These are phyloP conservation scores for Colletotrichum tamarilloi DNA, from an alignment of 2,329 filamentous ascomycete species.

Conservation along the genomic window DNA sequence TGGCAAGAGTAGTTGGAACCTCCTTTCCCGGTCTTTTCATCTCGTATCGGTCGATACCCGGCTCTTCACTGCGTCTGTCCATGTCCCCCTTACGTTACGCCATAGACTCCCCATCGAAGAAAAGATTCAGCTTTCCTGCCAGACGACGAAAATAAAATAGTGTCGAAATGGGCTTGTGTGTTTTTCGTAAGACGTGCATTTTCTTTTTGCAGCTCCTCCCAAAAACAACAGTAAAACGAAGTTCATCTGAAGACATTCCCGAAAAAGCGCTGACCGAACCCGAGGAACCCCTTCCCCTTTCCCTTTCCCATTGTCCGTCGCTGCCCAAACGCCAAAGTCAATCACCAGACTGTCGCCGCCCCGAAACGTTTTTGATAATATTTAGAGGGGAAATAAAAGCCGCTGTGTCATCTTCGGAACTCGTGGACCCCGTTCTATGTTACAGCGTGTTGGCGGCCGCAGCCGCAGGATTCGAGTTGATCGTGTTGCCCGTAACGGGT, in stretches of 20 bases:
- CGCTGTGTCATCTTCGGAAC: not conserved
- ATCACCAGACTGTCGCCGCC: conserved; percentile 9
- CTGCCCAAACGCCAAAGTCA: conserved; percentile 30
- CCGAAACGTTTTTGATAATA: conserved; percentile 8
- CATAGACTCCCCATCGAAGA: conserved; percentile 1
- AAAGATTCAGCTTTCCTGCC: conserved; percentile 6
- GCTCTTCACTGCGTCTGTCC: conserved; percentile 2
- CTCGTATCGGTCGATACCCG: conserved; percentile 1
- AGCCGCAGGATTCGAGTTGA: conserved; percentile 21
- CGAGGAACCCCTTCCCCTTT: conserved; percentile 8
- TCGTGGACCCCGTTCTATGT: conserved; percentile 39
- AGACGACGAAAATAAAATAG: not conserved
- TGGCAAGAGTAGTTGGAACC: conserved; percentile 5
- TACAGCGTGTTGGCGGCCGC: conserved; percentile 42
- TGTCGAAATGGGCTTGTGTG: not conserved
- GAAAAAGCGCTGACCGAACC: conserved; percentile 14
- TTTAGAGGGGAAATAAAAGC: conserved; percentile 14
- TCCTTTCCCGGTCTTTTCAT: conserved; percentile 7
- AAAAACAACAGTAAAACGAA: not conserved
- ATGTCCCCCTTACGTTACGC: conserved; percentile 17
- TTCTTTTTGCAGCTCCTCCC: conserved; percentile 8
- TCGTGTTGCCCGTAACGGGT: conserved; percentile 10
- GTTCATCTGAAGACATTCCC: not conserved
- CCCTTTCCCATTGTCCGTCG: conserved; percentile 24
- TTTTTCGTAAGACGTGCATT: conserved; percentile 9